A percentile compares a stretch with the other conserved stretches of the same genome.
These are phyloP conservation scores for Eucalyptus regnans DNA, from an alignment of 345 rosid genomes.

Conservation along the genomic window DNA sequence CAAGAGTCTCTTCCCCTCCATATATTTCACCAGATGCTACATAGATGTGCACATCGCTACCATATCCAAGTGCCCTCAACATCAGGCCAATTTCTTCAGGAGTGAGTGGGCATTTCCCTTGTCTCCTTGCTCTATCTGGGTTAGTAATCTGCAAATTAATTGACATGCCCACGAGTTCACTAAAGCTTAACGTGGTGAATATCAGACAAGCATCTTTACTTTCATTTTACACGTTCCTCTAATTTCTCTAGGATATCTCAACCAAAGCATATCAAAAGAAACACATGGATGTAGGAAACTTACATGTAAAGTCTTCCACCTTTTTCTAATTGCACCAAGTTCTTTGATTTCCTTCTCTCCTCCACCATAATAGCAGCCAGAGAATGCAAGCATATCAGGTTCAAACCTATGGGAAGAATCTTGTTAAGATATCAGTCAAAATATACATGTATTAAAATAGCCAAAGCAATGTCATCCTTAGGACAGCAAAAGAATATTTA, in stretches of 20 bases:
- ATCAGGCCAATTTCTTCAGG: slow-evolving; percentile 96
- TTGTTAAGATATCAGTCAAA: background rate
- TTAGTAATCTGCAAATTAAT: slow-evolving; percentile 37
- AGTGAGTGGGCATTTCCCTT: slow-evolving; percentile 96
- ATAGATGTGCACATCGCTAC: slow-evolving; percentile 77
- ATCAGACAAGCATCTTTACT: background rate
- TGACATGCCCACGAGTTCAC: background rate
- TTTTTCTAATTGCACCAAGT: slow-evolving; percentile 71
- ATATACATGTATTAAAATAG: background rate
- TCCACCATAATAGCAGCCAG: slow-evolving; percentile 98
- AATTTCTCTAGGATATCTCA: background rate
- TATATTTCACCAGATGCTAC: slow-evolving; percentile 99
- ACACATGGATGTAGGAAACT: background rate
- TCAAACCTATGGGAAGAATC: slow-evolving; percentile 68
- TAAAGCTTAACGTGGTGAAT: background rate
- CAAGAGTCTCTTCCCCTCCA: slow-evolving; percentile 73
- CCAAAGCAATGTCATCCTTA: background rate
- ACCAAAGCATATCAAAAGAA: background rate
- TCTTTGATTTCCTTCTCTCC: slow-evolving; percentile 84
- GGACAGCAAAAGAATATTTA: background rate
- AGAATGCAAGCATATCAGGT: slow-evolving; percentile 98
- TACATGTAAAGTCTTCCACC: slow-evolving; percentile 99
- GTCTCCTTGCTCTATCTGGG: slow-evolving; percentile 92
- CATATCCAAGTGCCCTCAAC: slow-evolving; percentile 94
- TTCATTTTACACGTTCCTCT: background rate